Evolutionary conservation across 345 rosid genomes (phyloP), one percentile per base, ranked within the genome.

Genomic region (Mallotus nudiflorus): DNA sequence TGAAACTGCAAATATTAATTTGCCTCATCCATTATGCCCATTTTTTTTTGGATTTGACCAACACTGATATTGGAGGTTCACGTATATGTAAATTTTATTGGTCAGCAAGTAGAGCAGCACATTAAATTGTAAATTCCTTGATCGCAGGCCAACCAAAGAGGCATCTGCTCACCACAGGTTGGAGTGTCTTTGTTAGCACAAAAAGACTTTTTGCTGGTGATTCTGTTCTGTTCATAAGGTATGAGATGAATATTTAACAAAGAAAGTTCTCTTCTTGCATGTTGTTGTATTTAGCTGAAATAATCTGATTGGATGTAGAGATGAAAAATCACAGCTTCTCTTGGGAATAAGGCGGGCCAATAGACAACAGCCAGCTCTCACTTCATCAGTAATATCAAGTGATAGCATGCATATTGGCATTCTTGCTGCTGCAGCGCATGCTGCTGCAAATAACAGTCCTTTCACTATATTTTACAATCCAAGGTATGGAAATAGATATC

Each of bases 381-480:
- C 99, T 40, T 95, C 99, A 6, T 95, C 98, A 40, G 96, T 95
- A 66, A 85, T 95, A 81, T 90, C 97, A 48, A 95, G 99, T 60
- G 99, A 95, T 63, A 95, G 99, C 80, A 95, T 95, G 99, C 99
- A 95, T 67, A 95, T 95, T 14, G 99, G 99, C 62, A 87, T 95
- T 74, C 99, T 95, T 73, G 99, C 98, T 62, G 99, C 98, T 63
- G 99, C 98, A 33, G 98, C 99, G 81, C 99, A 95, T 82, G 99
- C 99, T 13, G 96, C 94, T 42, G 92, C 97, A 31, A 95, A 95
- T 67, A 85, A 82, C 74, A 95, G 98, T 65, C 97, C 97, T 5
- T 95, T 95, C 71, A 90, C 90, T 54, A 82, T 95, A 67, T 95
- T 95, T 69, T 95, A 86, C 78, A 95, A 95, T 82, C 99, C 99